Evolutionary conservation across 78 protist genomes (phyloP).

Genomic region (Isochrysis galbana): DNA sequence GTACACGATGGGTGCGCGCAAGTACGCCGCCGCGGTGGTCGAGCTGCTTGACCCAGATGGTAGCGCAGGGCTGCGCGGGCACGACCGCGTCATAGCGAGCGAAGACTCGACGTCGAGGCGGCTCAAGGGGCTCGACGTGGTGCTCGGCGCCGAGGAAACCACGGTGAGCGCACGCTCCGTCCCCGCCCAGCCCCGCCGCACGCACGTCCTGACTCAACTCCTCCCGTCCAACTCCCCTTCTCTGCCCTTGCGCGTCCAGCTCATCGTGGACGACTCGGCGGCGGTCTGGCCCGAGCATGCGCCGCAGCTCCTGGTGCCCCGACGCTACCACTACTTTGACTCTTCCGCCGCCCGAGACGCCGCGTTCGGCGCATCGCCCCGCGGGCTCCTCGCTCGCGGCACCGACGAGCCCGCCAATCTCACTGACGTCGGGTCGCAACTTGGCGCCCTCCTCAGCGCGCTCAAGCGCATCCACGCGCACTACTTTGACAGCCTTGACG

Average conservation of each 20-base stretch:
- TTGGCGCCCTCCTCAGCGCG: neutral
- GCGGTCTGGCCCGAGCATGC: neutral
- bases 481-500: neutral
- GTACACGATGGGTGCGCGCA: neutral
- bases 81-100: neutral
- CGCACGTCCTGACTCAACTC: too few relatives aligned
- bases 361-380: neutral
- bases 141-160: neutral
- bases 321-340: neutral
- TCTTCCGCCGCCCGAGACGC: neutral
- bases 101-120: neutral
- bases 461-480: neutral
- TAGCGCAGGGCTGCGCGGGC: neutral
- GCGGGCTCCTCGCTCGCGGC: neutral
- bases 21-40: slow-evolving; percentile 8
- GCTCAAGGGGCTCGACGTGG: neutral
- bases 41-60: neutral
- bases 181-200: too few relatives aligned
- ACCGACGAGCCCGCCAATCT: neutral
- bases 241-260: too few relatives aligned
- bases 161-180: too few relatives aligned
- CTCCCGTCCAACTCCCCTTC: too few relatives aligned
- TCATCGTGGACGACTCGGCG: slow-evolving; percentile 7
- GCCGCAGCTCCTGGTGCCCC: neutral
- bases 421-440: neutral